Evolutionary conservation across 331 rosid species (phyloP), one percentile per base, ranked within the genome.

Genomic region (Acacia concinna): DNA sequence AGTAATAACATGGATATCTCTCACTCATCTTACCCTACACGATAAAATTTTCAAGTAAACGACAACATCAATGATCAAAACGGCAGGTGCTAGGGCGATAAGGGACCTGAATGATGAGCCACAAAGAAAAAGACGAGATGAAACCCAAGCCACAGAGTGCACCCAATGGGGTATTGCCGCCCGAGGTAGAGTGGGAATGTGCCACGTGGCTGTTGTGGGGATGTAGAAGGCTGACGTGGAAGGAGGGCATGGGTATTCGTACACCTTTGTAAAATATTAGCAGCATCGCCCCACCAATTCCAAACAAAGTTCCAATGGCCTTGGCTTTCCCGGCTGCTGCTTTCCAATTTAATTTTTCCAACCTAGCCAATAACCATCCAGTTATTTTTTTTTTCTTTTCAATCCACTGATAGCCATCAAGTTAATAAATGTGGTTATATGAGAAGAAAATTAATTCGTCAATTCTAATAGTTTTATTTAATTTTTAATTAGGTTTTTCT

Each of bases 211-310:
- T 30, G 0, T 5, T 8, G 6, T 1, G 71, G 8, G 11, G 44
- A 20, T 15, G 85, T 10, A 79, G 28, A 59, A 81, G 81, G 84
- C 79, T 63, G 25, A 86, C 9, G 59, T 86, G 86, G 20, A 84
- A 80, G n/a, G 79, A 63, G 84, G 82, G 75, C 5, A 81, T 59
- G 76, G 74, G 4, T 12, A 86, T 59, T 41, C 84, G 31, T 20
- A 44, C 30, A 0, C 94, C 94, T 63, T 79, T 86, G 60, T 76
- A 86, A 40, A 88, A 78, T 7, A 89, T 86, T 10, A 90, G 32
- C 4, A 90, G 10, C 88, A 86, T 83, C 15, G 94, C 90, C 38
- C 94, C 92, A 66, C 87, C 83, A 15, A 86, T 76, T 70, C 94
- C 89, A 13, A 77, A 15, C 18, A 86, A 32, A 6, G 94, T 74